These are phyloP conservation scores for Pyrus hybrid DNA, from an alignment of 331 rosid species.

Conservation along the genomic window DNA sequence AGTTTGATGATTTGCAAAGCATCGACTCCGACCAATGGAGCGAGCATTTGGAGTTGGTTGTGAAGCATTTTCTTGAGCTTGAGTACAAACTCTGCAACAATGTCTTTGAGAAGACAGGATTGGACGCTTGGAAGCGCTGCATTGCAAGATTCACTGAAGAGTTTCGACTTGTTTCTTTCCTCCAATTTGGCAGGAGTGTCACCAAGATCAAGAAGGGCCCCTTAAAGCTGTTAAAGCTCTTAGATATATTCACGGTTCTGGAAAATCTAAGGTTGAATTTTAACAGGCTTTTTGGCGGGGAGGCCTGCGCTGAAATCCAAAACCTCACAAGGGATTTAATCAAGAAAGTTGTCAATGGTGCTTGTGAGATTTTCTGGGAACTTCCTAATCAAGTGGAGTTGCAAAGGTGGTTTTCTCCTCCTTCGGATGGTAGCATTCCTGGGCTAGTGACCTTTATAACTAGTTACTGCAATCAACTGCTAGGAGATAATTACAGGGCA, in stretches of 20 bases:
- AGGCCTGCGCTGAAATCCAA: slow-evolving; percentile 56
- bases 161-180: slow-evolving; percentile 55
- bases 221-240: slow-evolving; percentile 61
- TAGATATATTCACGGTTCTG: slow-evolving; percentile 57
- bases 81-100: slow-evolving; percentile 42
- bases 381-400: slow-evolving; percentile 73
- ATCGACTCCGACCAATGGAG: slow-evolving; percentile 56
- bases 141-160: slow-evolving; percentile 50
- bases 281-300: slow-evolving; percentile 54
- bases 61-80: slow-evolving; percentile 37
- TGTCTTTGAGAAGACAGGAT: slow-evolving; percentile 44
- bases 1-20: slow-evolving; percentile 22
- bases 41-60: slow-evolving; percentile 45
- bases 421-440: slow-evolving; percentile 73
- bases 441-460: slow-evolving; percentile 62
- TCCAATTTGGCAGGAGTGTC: slow-evolving; percentile 57
- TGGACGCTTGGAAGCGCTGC: slow-evolving; percentile 35
- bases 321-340: slow-evolving; percentile 60
- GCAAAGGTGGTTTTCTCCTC: slow-evolving; percentile 62
- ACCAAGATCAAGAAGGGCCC: slow-evolving; percentile 53
- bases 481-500: slow-evolving; percentile 51
- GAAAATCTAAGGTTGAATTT: slow-evolving; percentile 55
- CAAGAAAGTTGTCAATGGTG: slow-evolving; percentile 50
- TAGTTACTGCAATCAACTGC: slow-evolving; percentile 57
- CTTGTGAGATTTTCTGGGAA: slow-evolving; percentile 58